Evolutionary conservation across 1,284 basidiomycete genomes (phyloP), one percentile per base, ranked within the genome.

Genomic region (Boletus hoseneyae): DNA sequence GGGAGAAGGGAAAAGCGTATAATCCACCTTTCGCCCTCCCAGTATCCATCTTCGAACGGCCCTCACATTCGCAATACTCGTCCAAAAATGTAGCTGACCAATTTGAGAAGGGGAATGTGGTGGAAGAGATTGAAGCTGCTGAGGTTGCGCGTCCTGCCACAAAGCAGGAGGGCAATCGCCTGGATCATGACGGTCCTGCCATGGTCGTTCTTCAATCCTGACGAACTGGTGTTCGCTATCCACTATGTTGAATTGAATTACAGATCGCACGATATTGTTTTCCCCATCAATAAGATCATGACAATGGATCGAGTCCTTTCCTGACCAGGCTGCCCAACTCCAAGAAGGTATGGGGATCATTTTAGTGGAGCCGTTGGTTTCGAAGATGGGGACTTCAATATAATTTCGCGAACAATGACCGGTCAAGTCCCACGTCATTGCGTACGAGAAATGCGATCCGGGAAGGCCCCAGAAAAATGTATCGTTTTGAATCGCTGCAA

Each of bases 311-410:
- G 33, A 16, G 15, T 48, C 27, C 16, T 37, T 18, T 4, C 29
- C 45, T 25, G 49, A 46, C 58, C 58, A 59, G 9, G 60, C 58
- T 1, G 49, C 58, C 57, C 57, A 58, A 21, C 58, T 58, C 57
- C 58, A 58, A 4, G 58, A 58, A 19, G 56, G 58, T 9, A 60
- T 40, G 0, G 55, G 42, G 1, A 55, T 15, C 40, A 32, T 46
- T 19, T 45, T 13, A 32, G 36, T 39, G 1, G 42, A 35, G n/a
- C 48, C 58, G 1, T 50, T 15, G 11, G 16, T 34, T n/a, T 43
- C 9, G 3, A 58, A 42, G 35, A 53, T n/a, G 9, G 60, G 55
- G 6, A 60, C 19, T 3, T 23, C 4, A 7, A 50, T 40, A 7
- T 43, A 0, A n/a, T 60, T 59, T 29, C 51, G 40, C 18, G 21